Base-by-base conservation (phyloP, 805 yeast genomes). In the Hyphopichia homilentoma region DNA sequence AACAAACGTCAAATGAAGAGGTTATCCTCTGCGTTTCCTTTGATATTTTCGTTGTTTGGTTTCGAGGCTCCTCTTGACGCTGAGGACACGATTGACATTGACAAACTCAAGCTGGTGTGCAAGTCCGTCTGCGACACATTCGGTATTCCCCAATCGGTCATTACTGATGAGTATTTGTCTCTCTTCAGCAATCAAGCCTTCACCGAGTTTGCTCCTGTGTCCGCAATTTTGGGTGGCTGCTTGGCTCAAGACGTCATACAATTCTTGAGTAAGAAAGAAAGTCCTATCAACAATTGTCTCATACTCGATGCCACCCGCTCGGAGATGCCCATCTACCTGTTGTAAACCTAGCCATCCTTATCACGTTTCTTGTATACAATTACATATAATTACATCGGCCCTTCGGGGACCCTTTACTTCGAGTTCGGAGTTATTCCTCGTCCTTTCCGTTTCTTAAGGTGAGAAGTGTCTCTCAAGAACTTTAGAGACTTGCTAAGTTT, bases 191-290 rank as follows among this genome's bases (percentile, higher is more conserved):
- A 49, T 14, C 86, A 82, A 48, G 70, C 69, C 6, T 64, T 48
- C 40, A 57, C 86, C 2, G 94, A 88, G 49, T 75, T 84, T 43
- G 73, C 87, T 7, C 96, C 97, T 1, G 80, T 81, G 0, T 78
- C 93, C 4, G 94, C 97, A 1, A 75, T 93, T 2, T 45, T 90
- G 5, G 98, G 97, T 5, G 98, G 97, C 1, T 72, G 86, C 1
- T 58, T 90, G 16, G 84, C 95, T 2, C 98, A 93, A 58, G 96
- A 89, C 53, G 81, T 87, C 9, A 83, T 93, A 28, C 93, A 93
- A 59, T 77, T 72, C 34, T 57, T 90, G 32, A 82, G 93, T 26
- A 75, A 75, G 44, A 77, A 80, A 44, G 88, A 85, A 45, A 69
- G 79, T 25, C 95, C 97, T 3, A 68, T 89, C 23, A 89, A 87